Evolutionary conservation across 2,329 filamentous ascomycete genomes (phyloP).

Genomic region (Apiospora aurea): DNA sequence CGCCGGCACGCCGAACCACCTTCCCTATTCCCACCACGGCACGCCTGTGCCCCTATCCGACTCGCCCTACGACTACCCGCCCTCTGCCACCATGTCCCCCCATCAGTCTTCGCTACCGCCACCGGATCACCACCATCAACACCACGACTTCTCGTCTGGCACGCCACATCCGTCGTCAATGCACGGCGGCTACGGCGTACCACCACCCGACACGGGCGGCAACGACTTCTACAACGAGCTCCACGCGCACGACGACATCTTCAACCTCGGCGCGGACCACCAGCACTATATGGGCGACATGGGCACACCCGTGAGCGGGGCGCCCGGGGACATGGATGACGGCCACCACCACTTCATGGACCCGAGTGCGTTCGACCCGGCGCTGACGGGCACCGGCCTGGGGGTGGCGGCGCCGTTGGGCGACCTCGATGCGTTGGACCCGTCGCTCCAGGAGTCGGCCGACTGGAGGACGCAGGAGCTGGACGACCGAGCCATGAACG

Average conservation of each 20-base stretch:
- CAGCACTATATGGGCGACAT: slow-evolving; percentile 13
- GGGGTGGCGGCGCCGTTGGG: not conserved
- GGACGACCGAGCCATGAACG: not conserved
- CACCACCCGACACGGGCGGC: not conserved
- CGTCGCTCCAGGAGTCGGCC: slow-evolving; percentile 1
- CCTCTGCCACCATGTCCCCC: slow-evolving; percentile 8
- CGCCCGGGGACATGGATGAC: not conserved
- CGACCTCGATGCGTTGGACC: slow-evolving; percentile 11
- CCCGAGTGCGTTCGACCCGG: slow-evolving; percentile 19
- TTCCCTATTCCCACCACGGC: slow-evolving; percentile 14
- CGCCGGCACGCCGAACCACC: not conserved
- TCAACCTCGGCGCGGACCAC: slow-evolving; percentile 3
- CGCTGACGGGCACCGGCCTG: slow-evolving; percentile 1
- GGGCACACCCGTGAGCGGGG: not conserved
- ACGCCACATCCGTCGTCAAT: not conserved
- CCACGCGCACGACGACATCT: slow-evolving; percentile 7
- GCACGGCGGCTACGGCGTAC: slow-evolving; percentile 5
- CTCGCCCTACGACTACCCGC: slow-evolving; percentile 18
- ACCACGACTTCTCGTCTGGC: not conserved
- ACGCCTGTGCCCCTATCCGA: slow-evolving; percentile 13
- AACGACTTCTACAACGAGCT: slow-evolving; percentile 22
- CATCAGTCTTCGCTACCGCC: not conserved
- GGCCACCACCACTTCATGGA: slow-evolving; percentile 2
- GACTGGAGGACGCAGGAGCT: slow-evolving; percentile 9
- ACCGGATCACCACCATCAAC: not conserved